Base-by-base conservation (phyloP, 345 rosid species). In the Camelina sativa region DNA sequence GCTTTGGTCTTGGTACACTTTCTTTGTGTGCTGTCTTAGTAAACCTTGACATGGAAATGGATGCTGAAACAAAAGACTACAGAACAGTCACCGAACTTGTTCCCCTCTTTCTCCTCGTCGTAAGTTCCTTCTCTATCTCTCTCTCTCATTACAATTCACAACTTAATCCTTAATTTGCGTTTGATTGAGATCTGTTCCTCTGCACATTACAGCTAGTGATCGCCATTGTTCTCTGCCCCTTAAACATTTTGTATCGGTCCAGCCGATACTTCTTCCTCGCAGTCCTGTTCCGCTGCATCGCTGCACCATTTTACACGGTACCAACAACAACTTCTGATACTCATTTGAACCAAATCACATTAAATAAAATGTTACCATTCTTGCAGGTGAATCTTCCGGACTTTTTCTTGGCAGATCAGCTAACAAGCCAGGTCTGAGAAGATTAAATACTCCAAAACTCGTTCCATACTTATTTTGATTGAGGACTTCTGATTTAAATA, bases 11-110 rank as follows among this genome's bases (percentile, higher is more conserved):
- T 46, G 82, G 89, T 19, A 85, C 89, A 50, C 79, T 89, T 8
- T 71, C 88, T 41, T 68, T 92, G 11, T 81, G 71, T 19, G 81
- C 82, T 25, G 85, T 82, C n/a, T 71, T 89, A 17, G 80, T 87
- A 34, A 85, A 89, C 79, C 81, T 92, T 74, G 93, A 92, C 66
- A 85, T 92, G 97, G 92, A 92, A 38, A 88, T 92, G 84, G 88
- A 89, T 53, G 80, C 85, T 22, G 74, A 68, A 65, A 89, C 96
- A 23, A 65, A 78, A 47, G 76, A 79, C 50, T 92, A 79, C 67
- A 7, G 41, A 53, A 81, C 82, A 61, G 0, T 86, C 8, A 89
- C 91, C 20, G 97, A 92, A 63, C 75, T 92, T 37, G 72, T 87
- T 25, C 96, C 97, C 8, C 50, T 92, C 22, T 74, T 53, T 62